Base-by-base conservation (phyloP, 345 rosid species). In the Boechera stricta region DNA sequence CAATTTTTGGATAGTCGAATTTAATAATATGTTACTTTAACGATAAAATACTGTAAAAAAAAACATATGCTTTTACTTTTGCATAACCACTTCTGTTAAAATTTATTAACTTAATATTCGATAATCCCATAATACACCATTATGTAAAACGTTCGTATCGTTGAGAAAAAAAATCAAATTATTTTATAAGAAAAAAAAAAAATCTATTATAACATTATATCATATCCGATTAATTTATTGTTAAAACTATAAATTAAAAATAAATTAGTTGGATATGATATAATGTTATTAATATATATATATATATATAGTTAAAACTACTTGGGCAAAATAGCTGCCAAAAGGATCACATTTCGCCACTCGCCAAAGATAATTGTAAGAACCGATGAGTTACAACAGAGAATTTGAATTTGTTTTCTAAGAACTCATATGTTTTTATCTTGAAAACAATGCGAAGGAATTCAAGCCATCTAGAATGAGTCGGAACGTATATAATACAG, bases 21-120 rank as follows among this genome's bases (percentile, higher is more conserved):
- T 49, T 36, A 62, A 41, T 62, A 68, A 6, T 49, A 52, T 28
- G 2, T 65, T 32, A 18, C 57, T 56, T 71, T 45, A 57, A 31
- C 45, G 3, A 57, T 21, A 31, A 57, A 3, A 21, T 52, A 54
- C 15, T 42, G 18, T 29, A 28, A 21, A 58, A 21, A 58, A 41
- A 70, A 45, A 5, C 13, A 49, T 18, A 51, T 6, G 33, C n/a
- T 47, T 54, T 10, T 49, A 32, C 55, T 32, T 18, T 65, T 42
- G 12, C 67, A 42, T 13, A 6, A 26, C 11, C 21, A 42, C 24
- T 42, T 41, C 35, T 62, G 51, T 38, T 39, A 41, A 41, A 62
- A 7, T 2, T 62, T 62, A 15, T 15, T 2, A 21, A 21, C 29
- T 28, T 28, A 16, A 16, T 48, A 48, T 18, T 16, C 24, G 26